Evolutionary conservation across 169 alveolate genomes (phyloP).

Genomic region (Plasmodium coatneyi): DNA sequence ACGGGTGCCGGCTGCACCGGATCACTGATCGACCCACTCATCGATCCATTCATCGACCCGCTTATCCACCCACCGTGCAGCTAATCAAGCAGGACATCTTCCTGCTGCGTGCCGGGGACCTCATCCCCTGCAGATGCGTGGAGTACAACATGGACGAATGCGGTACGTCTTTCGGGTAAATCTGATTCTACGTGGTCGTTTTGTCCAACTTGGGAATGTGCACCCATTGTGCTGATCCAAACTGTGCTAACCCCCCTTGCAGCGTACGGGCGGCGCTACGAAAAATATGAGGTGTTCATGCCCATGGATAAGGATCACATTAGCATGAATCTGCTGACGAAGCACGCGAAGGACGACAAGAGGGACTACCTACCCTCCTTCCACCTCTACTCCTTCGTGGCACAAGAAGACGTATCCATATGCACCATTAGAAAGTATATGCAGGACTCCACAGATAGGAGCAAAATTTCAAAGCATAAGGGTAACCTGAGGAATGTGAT

Average conservation of each 20-base stretch:
- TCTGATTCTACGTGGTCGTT: neutral
- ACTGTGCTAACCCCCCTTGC: neutral
- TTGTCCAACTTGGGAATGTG: neutral
- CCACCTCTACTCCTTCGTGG: constrained; percentile 33
- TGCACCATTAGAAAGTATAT: constrained; percentile 37
- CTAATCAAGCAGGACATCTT: constrained; percentile 64
- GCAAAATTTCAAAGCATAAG: constrained; percentile 13
- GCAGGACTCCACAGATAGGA: neutral
- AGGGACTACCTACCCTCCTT: constrained; percentile 66
- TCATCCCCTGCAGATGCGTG: constrained; percentile 46
- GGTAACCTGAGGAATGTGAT: constrained; percentile 44
- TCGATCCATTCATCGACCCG: neutral
- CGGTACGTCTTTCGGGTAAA: neutral
- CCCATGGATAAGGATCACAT: constrained; percentile 45
- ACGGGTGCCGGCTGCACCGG: neutral
- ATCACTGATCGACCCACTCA: neutral
- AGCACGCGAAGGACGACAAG: constrained; percentile 45
- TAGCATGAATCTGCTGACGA: constrained; percentile 39
- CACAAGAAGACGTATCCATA: constrained; percentile 39
- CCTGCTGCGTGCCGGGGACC: constrained; percentile 55
- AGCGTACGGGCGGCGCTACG: constrained; percentile 41
- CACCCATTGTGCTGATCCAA: too few relatives aligned
- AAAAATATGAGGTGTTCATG: constrained; percentile 56
- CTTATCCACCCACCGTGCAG: neutral
- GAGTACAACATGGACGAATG: constrained; percentile 32